Base-by-base conservation (phyloP, 2,329 filamentous ascomycete species). In the Phaeosphaeriaceae sp. region DNA sequence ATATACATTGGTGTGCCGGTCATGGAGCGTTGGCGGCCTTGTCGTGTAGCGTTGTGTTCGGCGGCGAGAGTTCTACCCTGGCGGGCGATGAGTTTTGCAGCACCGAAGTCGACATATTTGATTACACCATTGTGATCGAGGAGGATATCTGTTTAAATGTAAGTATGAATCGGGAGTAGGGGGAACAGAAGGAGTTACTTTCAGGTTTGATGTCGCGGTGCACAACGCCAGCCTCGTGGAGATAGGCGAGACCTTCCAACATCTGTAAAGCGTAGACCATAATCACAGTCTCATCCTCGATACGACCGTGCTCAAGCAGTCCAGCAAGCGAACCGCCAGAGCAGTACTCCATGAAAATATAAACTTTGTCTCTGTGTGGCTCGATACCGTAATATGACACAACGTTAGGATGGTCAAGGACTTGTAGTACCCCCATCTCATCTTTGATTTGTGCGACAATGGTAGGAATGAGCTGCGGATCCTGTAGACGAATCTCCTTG, bases 311-410 rank as follows among this genome's bases (percentile, higher is more conserved):
- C 72, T 99, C 94, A 34, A 99, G 80, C 43, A 99, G 78, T 42
- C 85, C 89, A 34, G 94, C 92, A 40, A 99, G 81, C 13, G 93
- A 97, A 16, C 94, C 94, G 42, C 94, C 93, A 4, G 92, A 95
- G 74, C 94, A 99, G 75, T 96, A 97, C 74, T 99, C 94, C 94
- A 99, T 99, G 72, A 99, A 99, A 61, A 99, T 97, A 75, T 97
- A 99, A n/a, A 99, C 94, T 70, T 96, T 94, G 79, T 99, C 94
- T 56, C 94, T 86, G 75, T 99, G 94, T 2, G 97, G 94, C 74
- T 99, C 94, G 66, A 99, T 97, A 50, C 94, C 94, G 68, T 94
- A 94, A 75, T 99, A 99, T 8, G 92, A 93, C 17, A 99, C 95
- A 53, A 99, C 90, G 70, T 99, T 99, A 17, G 94, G 94, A 70